These are phyloP conservation scores for Phaseolus lunatus DNA, from an alignment of 306 rosid genomes.

Conservation along the genomic window DNA sequence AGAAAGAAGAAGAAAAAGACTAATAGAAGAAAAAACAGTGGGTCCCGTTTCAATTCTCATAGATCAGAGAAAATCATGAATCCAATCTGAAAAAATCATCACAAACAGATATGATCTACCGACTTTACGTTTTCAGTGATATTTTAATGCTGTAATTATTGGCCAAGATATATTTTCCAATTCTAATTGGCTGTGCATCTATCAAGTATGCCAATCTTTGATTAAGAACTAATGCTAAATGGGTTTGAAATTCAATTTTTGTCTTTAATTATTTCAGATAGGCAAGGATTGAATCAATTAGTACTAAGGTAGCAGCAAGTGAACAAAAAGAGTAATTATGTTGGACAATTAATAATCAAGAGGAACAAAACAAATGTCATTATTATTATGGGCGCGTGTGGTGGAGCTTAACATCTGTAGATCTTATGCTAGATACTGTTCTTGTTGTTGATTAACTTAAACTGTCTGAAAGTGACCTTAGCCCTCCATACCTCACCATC, in stretches of 20 bases:
- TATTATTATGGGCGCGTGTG: conserved; percentile 72
- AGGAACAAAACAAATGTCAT: conserved; percentile 41
- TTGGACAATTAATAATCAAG: conserved; percentile 32
- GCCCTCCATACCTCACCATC: conserved; percentile 7
- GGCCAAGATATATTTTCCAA: conserved; percentile 43
- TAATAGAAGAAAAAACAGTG: conserved; percentile 32
- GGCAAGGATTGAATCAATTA: conserved; percentile 39
- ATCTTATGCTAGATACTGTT: conserved; percentile 61
- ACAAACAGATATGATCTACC: conserved; percentile 79
- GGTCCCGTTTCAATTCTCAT: conserved; percentile 53
- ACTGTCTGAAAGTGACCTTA: conserved; percentile 52
- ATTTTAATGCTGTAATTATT: conserved; percentile 52
- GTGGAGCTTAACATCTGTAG: conserved; percentile 40
- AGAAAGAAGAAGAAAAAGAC: not conserved
- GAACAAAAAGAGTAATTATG: conserved; percentile 44
- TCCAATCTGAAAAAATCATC: conserved; percentile 71
- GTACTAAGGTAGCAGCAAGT: conserved; percentile 11
- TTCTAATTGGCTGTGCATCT: conserved; percentile 49
- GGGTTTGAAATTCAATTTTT: conserved; percentile 39
- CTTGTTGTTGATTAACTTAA: conserved; percentile 46
- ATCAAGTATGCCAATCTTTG: conserved; percentile 28
- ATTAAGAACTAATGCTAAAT: conserved; percentile 33
- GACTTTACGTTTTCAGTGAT: conserved; percentile 68
- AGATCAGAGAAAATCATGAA: conserved; percentile 55
- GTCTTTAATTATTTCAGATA: conserved; percentile 49